Conservation (phyloP, 495 filamentous ascomycete genomes). For the Pyrenopolyporus hunteri region DNA sequence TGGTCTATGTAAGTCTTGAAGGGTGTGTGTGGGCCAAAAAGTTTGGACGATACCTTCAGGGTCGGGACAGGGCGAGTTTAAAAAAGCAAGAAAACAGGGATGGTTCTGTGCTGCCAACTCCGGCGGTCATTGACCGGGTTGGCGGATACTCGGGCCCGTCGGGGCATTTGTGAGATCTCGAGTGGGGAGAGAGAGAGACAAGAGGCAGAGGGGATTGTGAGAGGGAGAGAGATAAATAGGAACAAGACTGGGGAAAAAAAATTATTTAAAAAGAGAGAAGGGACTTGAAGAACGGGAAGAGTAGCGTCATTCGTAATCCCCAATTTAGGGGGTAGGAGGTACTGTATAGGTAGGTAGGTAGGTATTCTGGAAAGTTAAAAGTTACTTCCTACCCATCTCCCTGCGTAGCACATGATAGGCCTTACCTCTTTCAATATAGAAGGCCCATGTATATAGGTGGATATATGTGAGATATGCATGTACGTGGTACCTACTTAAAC, state of each 20-base stretch:
- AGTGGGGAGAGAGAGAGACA: slow-evolving; percentile 3
- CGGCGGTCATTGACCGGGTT: slow-evolving; percentile 35
- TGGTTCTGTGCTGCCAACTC: slow-evolving; percentile 25
- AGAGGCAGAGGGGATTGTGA: neutral
- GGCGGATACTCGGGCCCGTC: slow-evolving; percentile 36
- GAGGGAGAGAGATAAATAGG: neutral
- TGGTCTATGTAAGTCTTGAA: slow-evolving; percentile 25
- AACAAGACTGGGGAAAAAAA: neutral
- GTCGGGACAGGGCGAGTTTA: slow-evolving; percentile 25
- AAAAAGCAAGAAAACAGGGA: slow-evolving; percentile 37
- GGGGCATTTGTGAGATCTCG: slow-evolving; percentile 21
- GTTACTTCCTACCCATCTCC: neutral
- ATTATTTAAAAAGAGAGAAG: neutral
- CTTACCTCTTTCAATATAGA: neutral
- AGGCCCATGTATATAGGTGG: slow-evolving; percentile 1
- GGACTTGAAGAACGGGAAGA: neutral
- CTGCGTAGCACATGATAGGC: slow-evolving; percentile 1
- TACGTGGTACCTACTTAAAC: slow-evolving; percentile 9
- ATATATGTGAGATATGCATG: slow-evolving; percentile 11
- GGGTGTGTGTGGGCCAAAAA: slow-evolving; percentile 7
- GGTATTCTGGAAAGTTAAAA: neutral
- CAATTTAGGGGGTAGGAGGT: no score
- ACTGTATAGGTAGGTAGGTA: no score
- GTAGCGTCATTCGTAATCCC: no score
- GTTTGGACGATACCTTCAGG: slow-evolving; percentile 24